Base-by-base conservation (phyloP, 164 flowering plant genomes). In the Buxus sempervirens region DNA sequence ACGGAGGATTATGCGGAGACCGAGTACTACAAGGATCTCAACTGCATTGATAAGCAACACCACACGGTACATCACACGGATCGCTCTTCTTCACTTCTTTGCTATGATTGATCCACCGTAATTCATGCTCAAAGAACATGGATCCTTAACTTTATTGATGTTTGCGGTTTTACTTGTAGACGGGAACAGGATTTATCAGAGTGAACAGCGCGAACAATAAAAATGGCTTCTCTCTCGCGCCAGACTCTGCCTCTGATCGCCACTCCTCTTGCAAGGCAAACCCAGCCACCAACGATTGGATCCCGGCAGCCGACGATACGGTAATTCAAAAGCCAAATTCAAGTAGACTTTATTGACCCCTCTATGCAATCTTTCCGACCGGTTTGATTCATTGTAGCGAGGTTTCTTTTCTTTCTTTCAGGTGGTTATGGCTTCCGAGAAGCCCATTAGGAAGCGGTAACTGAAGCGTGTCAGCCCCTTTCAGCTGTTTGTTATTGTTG, bases 281-380 rank as follows among this genome's bases (percentile, higher is more conserved):
- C 66, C 96, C 98, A 15, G 95, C 98, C 14, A 93, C 96, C 19
- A 93, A 93, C 61, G 98, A 93, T 22, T 93, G 98, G 98, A 83
- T 88, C 68, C 98, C 98, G 1, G 74, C 85, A 21, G 56, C 82
- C 56, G 38, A 68, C 38, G 81, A 82, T 23, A 60, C 15, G 80
- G 90, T 90, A 68, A 53, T 5, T n/a, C 48, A 45, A 22, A 23
- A 8, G 13, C 45, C 58, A 22, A 45, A 45, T n/a, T 45, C 51
- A 45, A 10, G 16, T 2, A 15, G 18, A 45, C 51, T 45, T 45
- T 15, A 45, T 45, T 10, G 1, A 45, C 1, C 5, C 51, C 13
- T 45, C 13, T 4, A 45, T 10, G 16, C 1, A 45, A 10, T 10
- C 10, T 45, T 45, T 45, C 51, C 5, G 51, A 45, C 38, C 7